phyloP scores from a whole-genome alignment of 2,329 filamentous ascomycete species.

The Ophiocordyceps australis region DNA sequence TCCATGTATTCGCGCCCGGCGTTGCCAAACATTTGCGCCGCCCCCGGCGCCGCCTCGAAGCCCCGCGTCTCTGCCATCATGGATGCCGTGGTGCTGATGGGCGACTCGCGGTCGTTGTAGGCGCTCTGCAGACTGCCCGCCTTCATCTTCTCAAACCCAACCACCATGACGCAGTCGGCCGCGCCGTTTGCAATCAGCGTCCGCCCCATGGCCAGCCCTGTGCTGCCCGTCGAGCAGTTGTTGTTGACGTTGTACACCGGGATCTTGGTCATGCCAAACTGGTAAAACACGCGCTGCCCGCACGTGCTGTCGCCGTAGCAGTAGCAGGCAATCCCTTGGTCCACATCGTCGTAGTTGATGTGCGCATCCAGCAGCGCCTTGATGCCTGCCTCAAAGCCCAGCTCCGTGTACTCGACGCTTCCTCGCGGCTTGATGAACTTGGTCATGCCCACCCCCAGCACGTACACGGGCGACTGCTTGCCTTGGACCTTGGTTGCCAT shows the following conservation, averaged over 20 bases:
- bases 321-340: conserved; percentile 92
- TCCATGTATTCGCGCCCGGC: conserved; percentile 90
- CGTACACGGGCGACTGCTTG: conserved; percentile 46
- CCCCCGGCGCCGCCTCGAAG: conserved; percentile 63
- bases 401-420: conserved; percentile 86
- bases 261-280: conserved; percentile 94
- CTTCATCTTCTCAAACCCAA: conserved; percentile 98
- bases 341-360: conserved; percentile 92
- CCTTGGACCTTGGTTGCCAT: conserved; percentile 25
- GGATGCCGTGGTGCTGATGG: conserved; percentile 49
- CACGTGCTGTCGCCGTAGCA: conserved; percentile 93
- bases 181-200: conserved; percentile 64
- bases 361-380: conserved; percentile 76
- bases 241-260: conserved; percentile 98
- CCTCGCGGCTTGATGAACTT: conserved; percentile 96
- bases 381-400: conserved; percentile 81
- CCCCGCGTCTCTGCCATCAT: conserved; percentile 79
- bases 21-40: conserved; percentile 91
- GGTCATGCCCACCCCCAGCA: conserved; percentile 95
- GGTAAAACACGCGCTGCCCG: conserved; percentile 94
- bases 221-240: conserved; percentile 93
- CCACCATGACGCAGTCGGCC: conserved; percentile 75
- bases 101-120: conserved; percentile 74
- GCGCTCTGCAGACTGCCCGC: conserved; percentile 68
- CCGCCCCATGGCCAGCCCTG: conserved; percentile 69